phyloP scores from a whole-genome alignment of 352 stramenopile species.

The Pythium dissimile region DNA sequence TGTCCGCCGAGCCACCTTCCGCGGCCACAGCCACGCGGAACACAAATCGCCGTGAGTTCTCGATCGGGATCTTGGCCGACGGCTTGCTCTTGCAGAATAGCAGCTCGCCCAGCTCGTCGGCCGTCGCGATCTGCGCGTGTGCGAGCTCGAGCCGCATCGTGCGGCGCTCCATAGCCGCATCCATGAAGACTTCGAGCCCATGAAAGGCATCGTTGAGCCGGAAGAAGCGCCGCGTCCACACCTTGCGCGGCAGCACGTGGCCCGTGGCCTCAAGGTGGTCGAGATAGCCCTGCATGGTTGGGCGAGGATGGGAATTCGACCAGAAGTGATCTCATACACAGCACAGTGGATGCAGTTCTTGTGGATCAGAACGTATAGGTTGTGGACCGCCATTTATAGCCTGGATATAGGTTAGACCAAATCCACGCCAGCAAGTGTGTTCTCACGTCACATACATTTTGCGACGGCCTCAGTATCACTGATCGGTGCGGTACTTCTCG shows the following conservation, averaged over 20 bases:
- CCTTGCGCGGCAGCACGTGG: constrained; percentile 27
- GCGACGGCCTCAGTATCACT: not conserved
- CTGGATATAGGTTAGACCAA: not conserved
- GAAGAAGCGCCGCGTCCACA: constrained; percentile 50
- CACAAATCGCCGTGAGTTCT: constrained; percentile 66
- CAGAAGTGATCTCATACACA: too few relatives aligned
- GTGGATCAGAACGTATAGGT: not conserved
- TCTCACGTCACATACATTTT: constrained; percentile 6
- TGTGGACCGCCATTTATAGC: constrained; percentile 1
- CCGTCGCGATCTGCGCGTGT: constrained; percentile 36
- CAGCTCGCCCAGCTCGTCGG: constrained; percentile 54
- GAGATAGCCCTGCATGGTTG: constrained; percentile 62
- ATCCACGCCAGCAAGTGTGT: too few relatives aligned
- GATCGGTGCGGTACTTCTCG: constrained; percentile 17
- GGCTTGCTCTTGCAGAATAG: constrained; percentile 14
- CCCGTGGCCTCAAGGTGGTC: constrained; percentile 41
- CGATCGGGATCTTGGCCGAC: constrained; percentile 26
- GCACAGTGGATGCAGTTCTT: too few relatives aligned
- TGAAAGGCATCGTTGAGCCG: constrained; percentile 44
- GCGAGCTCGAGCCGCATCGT: constrained; percentile 42
- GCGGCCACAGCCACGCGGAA: constrained; percentile 46
- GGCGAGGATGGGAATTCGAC: too few relatives aligned
- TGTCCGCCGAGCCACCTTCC: not conserved
- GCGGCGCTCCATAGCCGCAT: constrained; percentile 38
- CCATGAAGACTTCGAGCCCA: constrained; percentile 57